Evolutionary conservation across 2,329 filamentous ascomycete species (phyloP), one percentile per base, ranked within the genome.

Genomic region (Exophiala bonariae): DNA sequence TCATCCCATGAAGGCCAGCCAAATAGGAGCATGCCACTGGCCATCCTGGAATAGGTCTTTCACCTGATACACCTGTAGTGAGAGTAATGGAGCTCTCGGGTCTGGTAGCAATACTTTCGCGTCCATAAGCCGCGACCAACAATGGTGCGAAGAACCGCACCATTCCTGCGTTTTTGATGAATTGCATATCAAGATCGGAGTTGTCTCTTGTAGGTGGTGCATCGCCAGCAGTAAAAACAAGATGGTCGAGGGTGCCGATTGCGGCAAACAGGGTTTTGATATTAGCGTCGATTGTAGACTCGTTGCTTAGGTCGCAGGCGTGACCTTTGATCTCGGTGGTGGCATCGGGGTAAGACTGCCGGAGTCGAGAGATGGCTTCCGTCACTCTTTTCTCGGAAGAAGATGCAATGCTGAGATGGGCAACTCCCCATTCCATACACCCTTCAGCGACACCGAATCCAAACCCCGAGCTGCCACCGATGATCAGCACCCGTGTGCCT

Each of bases 401-500:
- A 3, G 78, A 81, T 14, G 78, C 76, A 58, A 86, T 75, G 35
- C 69, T 75, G 10, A 86, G 77, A 11, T 61, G 62, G 32, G 76
- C 77, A 3, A 18, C 42, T 28, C 78, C 79, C 47, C 76, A 66
- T 41, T 78, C 76, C 28, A 84, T 61, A n/a, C 70, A 67, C 2
- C 74, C 77, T 68, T 83, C 76, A 42, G 82, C 81, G 11, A 82
- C 78, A 44, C 68, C 73, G 54, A 74, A 81, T 30, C 82, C 83
- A 31, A 86, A 81, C 41, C 83, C 83, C 17, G 76, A 74, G 2
- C 78, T 77, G 28, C 81, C 83, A 34, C 83, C 83, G 40, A 86
- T 71, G 60, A 86, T 66, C 35, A 87, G 74, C 35, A 75, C 56
- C 18, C 59, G 58, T 7, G 57, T 61, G 43, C 65, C 54, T 28